Base-by-base conservation (phyloP, 2,329 filamentous ascomycete genomes). In the Talaromyces sp. region DNA sequence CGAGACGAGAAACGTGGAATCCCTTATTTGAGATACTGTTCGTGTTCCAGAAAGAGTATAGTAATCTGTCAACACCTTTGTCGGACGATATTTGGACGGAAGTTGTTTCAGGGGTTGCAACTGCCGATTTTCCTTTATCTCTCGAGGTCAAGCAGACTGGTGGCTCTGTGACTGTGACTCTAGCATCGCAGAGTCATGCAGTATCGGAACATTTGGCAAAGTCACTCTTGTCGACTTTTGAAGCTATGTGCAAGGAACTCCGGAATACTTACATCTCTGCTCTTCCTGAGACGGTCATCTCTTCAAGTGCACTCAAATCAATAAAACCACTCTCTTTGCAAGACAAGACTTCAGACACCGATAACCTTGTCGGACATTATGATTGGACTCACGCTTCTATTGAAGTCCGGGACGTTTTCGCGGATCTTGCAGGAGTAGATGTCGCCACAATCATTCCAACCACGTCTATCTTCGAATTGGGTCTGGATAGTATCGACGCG, bases 401-500 rank as follows among this genome's bases (percentile, higher is more conserved):
- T 1, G 67, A 66, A 0, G 77, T 96, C 6, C 83, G 85, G 28
- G 73, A 80, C 3, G 86, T 89, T 68, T 82, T 96, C 48, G 84
- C 88, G 1, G 69, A 71, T 0, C 77, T 96, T 5, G 84, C 87
- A 0, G 82, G 81, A 0, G 70, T 87, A 0, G 71, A 83, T 0
- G 71, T 75, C 2, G 72, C 80, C 1, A 75, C 81, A 0, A 78
- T 96, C 40, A 73, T 77, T 1, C 83, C 84, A 58, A 75, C 80
- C 6, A 86, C 85, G 0, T 88, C 88, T 0, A 85, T 97, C 11
- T 87, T 96, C 42, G 87, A 93, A 68, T 82, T 97, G 35, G 93
- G 93, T 0, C 82, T 97, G 6, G 93, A 97, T 78, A 96, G 93
- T 70, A 96, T 97, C 63, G 93, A 97, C 74, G 85, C 89, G 1